These are phyloP conservation scores for Paramecium biaurelia DNA, from an alignment of 73 alveolate species.

Conservation along the genomic window DNA sequence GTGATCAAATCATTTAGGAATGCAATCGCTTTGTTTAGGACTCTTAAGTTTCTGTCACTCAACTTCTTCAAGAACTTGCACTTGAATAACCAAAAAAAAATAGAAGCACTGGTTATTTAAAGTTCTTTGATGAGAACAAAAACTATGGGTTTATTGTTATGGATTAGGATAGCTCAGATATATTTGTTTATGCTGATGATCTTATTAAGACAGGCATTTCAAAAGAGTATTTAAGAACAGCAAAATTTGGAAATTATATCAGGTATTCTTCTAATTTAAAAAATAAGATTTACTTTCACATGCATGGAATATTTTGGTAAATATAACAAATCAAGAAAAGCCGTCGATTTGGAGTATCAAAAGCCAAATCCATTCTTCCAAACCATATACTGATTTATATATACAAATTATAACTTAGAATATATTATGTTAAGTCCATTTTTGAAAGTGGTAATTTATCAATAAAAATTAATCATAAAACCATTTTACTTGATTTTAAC, in stretches of 20 bases:
- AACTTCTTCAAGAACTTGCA: background rate
- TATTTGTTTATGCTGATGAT: conserved; percentile 81
- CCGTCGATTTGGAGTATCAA: conserved; percentile 51
- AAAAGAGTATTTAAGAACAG: conserved; percentile 58
- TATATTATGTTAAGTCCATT: background rate
- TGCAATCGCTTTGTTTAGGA: conserved; percentile 42
- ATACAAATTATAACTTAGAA: background rate
- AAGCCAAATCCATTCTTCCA: conserved; percentile 5
- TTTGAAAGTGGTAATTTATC: background rate
- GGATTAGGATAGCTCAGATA: conserved; percentile 80
- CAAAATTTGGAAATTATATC: conserved; percentile 27
- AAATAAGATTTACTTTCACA: conserved; percentile 41
- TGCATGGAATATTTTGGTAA: conserved; percentile 64
- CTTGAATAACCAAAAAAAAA: conserved; percentile 10
- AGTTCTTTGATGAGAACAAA: conserved; percentile 80
- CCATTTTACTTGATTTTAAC: background rate
- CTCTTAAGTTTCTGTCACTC: background rate
- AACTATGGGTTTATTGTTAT: conserved; percentile 81
- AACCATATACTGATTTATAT: background rate
- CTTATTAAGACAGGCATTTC: conserved; percentile 66
- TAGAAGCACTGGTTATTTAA: conserved; percentile 67
- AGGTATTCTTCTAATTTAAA: background rate
- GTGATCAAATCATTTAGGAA: conserved; percentile 39
- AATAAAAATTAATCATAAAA: background rate
- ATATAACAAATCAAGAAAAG: conserved; percentile 61